Base-by-base conservation (phyloP, 352 stramenopile genomes). In the Elongisporangium senticosum region DNA sequence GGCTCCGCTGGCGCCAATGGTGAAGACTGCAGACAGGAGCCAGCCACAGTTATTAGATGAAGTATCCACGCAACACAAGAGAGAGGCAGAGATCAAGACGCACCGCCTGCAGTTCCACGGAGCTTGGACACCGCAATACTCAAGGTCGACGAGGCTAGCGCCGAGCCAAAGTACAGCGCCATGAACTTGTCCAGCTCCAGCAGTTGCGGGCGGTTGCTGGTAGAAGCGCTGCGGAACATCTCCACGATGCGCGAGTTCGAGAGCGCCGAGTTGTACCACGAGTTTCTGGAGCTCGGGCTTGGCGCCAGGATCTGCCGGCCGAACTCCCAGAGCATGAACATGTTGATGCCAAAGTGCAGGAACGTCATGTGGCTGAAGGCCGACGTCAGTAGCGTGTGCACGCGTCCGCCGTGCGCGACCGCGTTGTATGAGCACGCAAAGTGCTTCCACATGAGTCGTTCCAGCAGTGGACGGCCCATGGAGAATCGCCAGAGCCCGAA, bases 281-380 rank as follows among this genome's bases (percentile, higher is more conserved):
- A 72, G 56, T 83, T 85, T 10, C 11, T 43, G 1, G 33, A 43
- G 33, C 11, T 43, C 33, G 33, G 11, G 51, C 62, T 73, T 43
- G 79, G 70, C 20, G 80, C 68, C 33, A 94, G 43, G n/a, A 92
- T 71, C 20, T 87, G 71, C 5, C 65, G 72, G 0, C 85, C 85
- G 63, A 94, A 94, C 58, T 94, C 77, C 85, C 85, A 94, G 55
- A 94, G 65, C 85, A 94, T 94, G 54, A 91, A 93, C 85, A 94
- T 93, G 64, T 94, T 94, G 69, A 92, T 87, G 33, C 64, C 80
- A 53, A 92, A 89, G 57, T 94, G 85, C 8, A 78, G 75, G 24
- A 90, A 65, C 51, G 85, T 91, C 48, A 91, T 89, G 58, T 94
- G 85, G 64, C 85, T 94, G 64, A 94, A 92, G 13, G 83, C 79